Conservation (phyloP, 768 basidiomycete species). For the Trichaptum fuscoviolaceum region DNA sequence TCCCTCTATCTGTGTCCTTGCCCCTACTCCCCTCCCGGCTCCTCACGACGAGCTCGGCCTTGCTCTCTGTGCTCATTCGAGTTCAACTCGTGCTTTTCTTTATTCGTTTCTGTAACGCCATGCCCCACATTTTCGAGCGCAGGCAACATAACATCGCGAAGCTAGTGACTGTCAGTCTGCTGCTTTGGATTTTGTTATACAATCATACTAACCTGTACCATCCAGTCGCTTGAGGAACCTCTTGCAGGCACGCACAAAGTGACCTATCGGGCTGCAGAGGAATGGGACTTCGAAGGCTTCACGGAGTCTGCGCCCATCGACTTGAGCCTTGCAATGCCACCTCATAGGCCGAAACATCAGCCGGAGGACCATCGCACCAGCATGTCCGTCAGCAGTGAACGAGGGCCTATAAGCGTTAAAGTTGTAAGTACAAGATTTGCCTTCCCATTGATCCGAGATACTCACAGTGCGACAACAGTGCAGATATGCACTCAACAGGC, state of each 20-base stretch:
- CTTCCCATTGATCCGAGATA: slow-evolving; percentile 17
- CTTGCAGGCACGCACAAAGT: slow-evolving; percentile 54
- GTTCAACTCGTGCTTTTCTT: not conserved
- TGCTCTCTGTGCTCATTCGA: not conserved
- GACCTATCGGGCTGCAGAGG: slow-evolving; percentile 52
- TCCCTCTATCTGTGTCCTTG: not conserved
- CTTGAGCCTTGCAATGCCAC: slow-evolving; percentile 64
- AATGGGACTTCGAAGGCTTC: slow-evolving; percentile 65
- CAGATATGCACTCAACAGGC: slow-evolving; percentile 46
- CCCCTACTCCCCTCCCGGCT: not conserved
- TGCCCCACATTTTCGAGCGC: slow-evolving; percentile 1
- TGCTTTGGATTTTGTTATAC: no score
- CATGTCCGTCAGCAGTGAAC: slow-evolving; percentile 55
- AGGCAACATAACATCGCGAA: not conserved
- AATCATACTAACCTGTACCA: not conserved
- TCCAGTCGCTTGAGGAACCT: slow-evolving; percentile 21
- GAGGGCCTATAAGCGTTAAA: slow-evolving; percentile 59
- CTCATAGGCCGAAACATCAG: slow-evolving; percentile 72
- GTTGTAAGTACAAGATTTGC: slow-evolving; percentile 45
- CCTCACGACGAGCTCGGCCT: not conserved
- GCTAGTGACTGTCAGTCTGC: not conserved
- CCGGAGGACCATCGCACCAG: slow-evolving; percentile 67
- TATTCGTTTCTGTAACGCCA: not conserved
- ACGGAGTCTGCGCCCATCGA: slow-evolving; percentile 49
- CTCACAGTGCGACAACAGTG: slow-evolving; percentile 36